phyloP scores from a whole-genome alignment of 2,329 filamentous ascomycete genomes.

The Neopestalotiopsis sp. region DNA sequence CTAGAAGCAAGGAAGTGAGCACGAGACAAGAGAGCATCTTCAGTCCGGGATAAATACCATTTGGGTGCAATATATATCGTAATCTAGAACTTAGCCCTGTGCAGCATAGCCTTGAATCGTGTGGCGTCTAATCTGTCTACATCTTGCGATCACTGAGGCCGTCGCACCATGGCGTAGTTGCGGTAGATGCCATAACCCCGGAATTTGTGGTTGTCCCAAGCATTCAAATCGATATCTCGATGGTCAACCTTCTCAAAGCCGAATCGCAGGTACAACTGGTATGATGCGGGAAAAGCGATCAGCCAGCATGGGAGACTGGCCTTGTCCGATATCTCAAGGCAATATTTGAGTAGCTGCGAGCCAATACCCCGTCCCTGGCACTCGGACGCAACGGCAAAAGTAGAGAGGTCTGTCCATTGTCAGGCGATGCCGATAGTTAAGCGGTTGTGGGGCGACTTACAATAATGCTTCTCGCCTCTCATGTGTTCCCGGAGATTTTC shows the following conservation, averaged over 20 bases:
- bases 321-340: slow-evolving; percentile 20
- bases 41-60: background rate
- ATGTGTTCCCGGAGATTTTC: slow-evolving; percentile 19
- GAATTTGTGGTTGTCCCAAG: slow-evolving; percentile 20
- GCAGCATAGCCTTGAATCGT: background rate
- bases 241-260: slow-evolving; percentile 22
- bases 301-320: slow-evolving; percentile 22
- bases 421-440: background rate
- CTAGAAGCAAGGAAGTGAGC: slow-evolving; percentile 50
- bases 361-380: slow-evolving; percentile 22
- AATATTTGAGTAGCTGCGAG: slow-evolving; percentile 21
- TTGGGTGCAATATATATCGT: background rate
- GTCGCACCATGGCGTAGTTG: slow-evolving; percentile 23
- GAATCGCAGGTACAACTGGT: slow-evolving; percentile 22
- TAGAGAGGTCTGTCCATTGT: slow-evolving; percentile 19
- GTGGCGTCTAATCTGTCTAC: background rate
- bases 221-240: slow-evolving; percentile 21
- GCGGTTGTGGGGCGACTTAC: slow-evolving; percentile 6
- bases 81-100: background rate
- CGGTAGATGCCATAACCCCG: slow-evolving; percentile 24
- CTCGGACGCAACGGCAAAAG: slow-evolving; percentile 21
- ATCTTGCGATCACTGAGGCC: background rate
- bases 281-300: slow-evolving; percentile 22
- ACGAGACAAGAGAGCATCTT: background rate
- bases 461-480: slow-evolving; percentile 22